Base-by-base conservation (phyloP, 805 yeast genomes). In the Metschnikowia noctiluminum region DNA sequence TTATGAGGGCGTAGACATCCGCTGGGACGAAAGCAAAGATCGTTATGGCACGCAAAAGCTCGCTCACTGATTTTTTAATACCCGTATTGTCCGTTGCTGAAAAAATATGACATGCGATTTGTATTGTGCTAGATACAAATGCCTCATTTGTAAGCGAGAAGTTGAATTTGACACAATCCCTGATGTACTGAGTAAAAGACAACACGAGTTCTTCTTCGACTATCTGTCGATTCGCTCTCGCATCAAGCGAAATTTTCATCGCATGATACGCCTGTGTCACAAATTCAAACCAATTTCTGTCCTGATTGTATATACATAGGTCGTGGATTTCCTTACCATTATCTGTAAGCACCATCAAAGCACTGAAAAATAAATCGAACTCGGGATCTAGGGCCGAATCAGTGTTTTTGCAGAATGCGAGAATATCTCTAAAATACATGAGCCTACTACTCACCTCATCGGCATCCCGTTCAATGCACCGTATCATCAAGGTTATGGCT, bases 391-490 rank as follows among this genome's bases (percentile, higher is more conserved):
- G 54, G 13, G 58, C 49, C 52, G 55, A 35, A 2, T 60, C 64
- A 7, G 70, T 54, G 14, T 72, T 58, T 26, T 59, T 57, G 50
- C 84, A 76, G 50, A 64, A 74, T 3, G 59, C 55, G 32, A 79
- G 63, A 1, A 87, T 77, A 42, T 84, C 86, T 47, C 77, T 71
- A 62, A 83, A 89, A 63, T 82, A 86, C 45, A 77, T 69, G 43
- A 82, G 59, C 43, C 77, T 68, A 7, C 79, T 65, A 6, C 79
- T 71, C 1, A 79, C 76, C 13, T 73, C 66, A 9, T 69, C 57
- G 38, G 80, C 84, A 50, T 81, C 82, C 35, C 74, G 69, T 16
- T 62, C 59, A 8, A 85, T 80, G 62, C 96, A 85, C 43, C 73
- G 71, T 7, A 65, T 59, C 58, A 87, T 62, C 26, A 89, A 67